Evolutionary conservation across 73 alveolate genomes (phyloP).

Genomic region (Paramecium primaurelia): DNA sequence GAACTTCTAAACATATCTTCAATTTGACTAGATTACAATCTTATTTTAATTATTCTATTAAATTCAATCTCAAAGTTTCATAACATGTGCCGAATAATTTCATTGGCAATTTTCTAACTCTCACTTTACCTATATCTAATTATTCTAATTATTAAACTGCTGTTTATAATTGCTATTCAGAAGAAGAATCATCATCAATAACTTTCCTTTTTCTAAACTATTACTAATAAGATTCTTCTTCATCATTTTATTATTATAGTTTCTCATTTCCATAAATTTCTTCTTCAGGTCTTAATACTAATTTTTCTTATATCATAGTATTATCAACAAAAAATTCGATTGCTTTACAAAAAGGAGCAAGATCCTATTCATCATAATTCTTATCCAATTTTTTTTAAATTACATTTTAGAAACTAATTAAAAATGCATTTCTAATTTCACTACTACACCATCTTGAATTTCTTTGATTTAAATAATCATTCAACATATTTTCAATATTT

Average conservation of each 20-base stretch:
- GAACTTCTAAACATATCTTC: background rate
- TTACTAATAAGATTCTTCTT: background rate
- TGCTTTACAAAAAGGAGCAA: background rate
- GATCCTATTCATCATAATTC: background rate
- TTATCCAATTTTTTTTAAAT: background rate
- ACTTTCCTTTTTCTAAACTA: background rate
- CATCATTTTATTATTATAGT: background rate
- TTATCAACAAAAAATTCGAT: background rate
- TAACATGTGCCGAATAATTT: background rate
- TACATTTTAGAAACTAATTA: background rate
- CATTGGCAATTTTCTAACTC: background rate
- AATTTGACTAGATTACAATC: background rate
- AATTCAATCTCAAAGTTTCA: background rate
- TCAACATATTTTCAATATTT: background rate
- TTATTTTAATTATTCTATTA: background rate
- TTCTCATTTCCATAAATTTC: background rate
- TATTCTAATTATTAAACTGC: background rate
- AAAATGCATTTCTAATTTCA: background rate
- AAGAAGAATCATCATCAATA: background rate
- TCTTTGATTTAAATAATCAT: background rate
- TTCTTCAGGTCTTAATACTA: slow-evolving; percentile 14
- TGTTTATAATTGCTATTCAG: background rate
- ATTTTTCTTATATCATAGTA: background rate
- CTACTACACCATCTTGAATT: background rate
- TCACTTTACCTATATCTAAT: background rate